A percentile compares a stretch with the other conserved stretches of the same genome.
Conservation (phyloP, 352 stramenopile species). For the Pythium brachiatum region DNA sequence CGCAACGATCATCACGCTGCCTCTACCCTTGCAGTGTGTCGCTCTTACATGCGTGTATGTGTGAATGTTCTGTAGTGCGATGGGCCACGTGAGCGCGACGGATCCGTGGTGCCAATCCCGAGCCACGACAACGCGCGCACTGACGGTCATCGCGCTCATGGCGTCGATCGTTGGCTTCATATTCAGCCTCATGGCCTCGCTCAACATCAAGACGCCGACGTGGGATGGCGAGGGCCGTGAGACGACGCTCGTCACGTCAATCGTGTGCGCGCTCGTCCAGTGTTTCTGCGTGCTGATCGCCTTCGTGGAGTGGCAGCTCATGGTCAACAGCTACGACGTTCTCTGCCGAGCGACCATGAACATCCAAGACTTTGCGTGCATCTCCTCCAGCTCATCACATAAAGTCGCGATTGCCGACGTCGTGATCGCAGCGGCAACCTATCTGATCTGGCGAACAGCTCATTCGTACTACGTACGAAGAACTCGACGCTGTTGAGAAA, state of each 20-base stretch:
- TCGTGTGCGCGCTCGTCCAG: conserved; percentile 56
- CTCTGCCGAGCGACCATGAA: conserved; percentile 39
- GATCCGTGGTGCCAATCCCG: conserved; percentile 70
- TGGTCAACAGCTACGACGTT: conserved; percentile 48
- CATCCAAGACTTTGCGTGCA: conserved; percentile 59
- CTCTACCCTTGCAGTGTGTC: too few species aligned
- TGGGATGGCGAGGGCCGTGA: conserved; percentile 70
- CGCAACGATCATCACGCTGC: too few species aligned
- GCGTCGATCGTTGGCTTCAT: conserved; percentile 54
- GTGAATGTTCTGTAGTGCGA: conserved; percentile 13
- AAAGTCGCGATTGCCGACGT: conserved; percentile 41
- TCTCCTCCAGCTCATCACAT: conserved; percentile 39
- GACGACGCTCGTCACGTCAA: conserved; percentile 48
- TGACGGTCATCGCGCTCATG: conserved; percentile 55
- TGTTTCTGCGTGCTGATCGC: conserved; percentile 38
- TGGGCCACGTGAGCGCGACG: conserved; percentile 7
- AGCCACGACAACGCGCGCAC: conserved; percentile 39
- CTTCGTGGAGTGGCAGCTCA: conserved; percentile 56
- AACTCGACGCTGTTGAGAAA: too few species aligned
- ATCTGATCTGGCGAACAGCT: conserved; percentile 54
- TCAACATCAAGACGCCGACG: conserved; percentile 62
- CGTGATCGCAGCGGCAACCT: conserved; percentile 43
- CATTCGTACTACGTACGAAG: conserved; percentile 57
- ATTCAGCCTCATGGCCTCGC: conserved; percentile 46
- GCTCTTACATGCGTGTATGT: not conserved